A percentile compares a stretch with the other conserved stretches of the same genome.
These are phyloP conservation scores for Novymonas esmeraldas DNA, from an alignment of 208 protist species.

Conservation along the genomic window DNA sequence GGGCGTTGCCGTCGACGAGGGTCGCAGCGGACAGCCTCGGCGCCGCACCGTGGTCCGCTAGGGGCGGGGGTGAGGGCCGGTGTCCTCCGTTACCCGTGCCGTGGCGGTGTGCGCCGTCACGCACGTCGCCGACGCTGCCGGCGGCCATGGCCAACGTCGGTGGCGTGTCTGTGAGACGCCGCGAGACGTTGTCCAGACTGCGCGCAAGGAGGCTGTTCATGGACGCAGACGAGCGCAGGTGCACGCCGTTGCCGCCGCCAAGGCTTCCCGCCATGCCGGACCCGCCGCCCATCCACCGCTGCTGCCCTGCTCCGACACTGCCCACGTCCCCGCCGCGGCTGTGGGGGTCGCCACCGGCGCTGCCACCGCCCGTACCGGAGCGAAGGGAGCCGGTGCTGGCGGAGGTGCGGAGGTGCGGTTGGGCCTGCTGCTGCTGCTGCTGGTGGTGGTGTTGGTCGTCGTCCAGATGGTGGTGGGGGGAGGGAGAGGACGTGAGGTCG, in stretches of 20 bases:
- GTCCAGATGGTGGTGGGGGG: neutral
- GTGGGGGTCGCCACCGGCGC: neutral
- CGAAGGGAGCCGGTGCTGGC: constrained; percentile 5
- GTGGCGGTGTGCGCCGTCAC: too few relatives aligned
- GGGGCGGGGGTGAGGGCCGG: too few relatives aligned
- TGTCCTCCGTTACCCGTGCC: too few relatives aligned
- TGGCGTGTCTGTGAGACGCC: constrained; percentile 15
- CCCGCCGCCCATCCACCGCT: neutral
- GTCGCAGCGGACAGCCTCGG: too few relatives aligned
- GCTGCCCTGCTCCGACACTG: neutral
- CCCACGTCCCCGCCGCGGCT: neutral
- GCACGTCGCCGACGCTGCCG: too few relatives aligned
- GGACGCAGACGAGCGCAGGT: constrained; percentile 12
- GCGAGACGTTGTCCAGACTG: constrained; percentile 24
- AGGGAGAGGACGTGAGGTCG: neutral
- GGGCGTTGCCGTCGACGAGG: neutral
- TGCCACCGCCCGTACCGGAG: neutral
- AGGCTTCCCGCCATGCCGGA: neutral
- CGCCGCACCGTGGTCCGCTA: too few relatives aligned
- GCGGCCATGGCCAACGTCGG: constrained; percentile 9
- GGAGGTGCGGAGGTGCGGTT: constrained; percentile 1
- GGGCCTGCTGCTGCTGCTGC: neutral
- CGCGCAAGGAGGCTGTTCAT: constrained; percentile 19
- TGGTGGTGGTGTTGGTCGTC: too few relatives aligned
- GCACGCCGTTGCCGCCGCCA: neutral